phyloP scores from a whole-genome alignment of 2,329 filamentous ascomycete species.

The Aspergillus quadrilineatus region DNA sequence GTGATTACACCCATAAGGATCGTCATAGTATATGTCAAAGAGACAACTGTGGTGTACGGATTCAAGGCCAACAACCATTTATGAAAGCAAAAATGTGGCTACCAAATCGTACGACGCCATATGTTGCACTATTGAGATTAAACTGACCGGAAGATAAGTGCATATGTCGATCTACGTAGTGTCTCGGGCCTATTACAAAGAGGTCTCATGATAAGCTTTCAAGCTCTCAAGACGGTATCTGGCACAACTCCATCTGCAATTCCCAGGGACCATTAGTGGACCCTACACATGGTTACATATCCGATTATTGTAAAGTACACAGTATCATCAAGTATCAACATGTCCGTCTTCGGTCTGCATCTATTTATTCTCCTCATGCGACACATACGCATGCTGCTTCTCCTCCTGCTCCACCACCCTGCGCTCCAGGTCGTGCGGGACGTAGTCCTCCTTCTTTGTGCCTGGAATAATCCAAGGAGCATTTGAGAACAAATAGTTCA shows the following conservation, averaged over 20 bases:
- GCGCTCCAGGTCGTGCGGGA: conserved; percentile 58
- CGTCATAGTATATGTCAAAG: neutral
- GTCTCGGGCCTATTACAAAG: no score
- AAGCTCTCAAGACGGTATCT: neutral
- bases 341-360: neutral
- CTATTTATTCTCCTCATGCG: conserved; percentile 20
- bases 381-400: conserved; percentile 42
- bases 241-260: neutral
- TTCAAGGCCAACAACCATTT: no score
- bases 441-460: conserved; percentile 55
- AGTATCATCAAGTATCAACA: conserved; percentile 3
- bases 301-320: conserved; percentile 10
- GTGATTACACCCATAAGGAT: neutral
- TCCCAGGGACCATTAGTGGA: neutral
- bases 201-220: neutral
- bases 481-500: conserved; percentile 66
- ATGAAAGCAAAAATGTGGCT: no score
- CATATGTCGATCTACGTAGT: no score
- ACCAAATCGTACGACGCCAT: no score
- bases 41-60: neutral
- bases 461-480: conserved; percentile 63
- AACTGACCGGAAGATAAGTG: no score
- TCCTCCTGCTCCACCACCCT: conserved; percentile 58
- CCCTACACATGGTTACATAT: neutral
- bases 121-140: no score